Evolutionary conservation across 2,329 filamentous ascomycete species (phyloP).

Genomic region (Penicillium occitanis): DNA sequence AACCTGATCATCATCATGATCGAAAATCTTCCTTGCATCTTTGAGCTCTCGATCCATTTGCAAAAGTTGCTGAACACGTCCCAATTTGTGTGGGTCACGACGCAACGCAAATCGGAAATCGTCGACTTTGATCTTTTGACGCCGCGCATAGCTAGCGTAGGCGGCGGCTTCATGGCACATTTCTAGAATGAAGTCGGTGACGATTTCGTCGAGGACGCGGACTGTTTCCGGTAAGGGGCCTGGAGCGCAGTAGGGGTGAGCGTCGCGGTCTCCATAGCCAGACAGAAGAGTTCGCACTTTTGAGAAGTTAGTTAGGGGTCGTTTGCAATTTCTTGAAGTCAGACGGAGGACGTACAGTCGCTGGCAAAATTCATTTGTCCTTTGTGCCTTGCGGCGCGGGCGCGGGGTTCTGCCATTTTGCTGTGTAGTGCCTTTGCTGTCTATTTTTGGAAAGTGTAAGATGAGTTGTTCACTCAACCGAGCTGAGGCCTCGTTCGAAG

Average conservation of each 20-base stretch:
- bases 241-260: conserved; percentile 64
- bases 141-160: conserved; percentile 78
- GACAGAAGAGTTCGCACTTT: conserved; percentile 45
- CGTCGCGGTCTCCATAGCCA: conserved; percentile 47
- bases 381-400: conserved; percentile 75
- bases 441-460: neutral
- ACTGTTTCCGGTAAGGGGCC: conserved; percentile 80
- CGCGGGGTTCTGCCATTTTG: conserved; percentile 69
- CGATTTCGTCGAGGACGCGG: conserved; percentile 86
- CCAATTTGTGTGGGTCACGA: conserved; percentile 79
- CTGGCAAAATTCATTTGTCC: conserved; percentile 76
- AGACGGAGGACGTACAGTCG: conserved; percentile 59
- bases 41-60: conserved; percentile 87
- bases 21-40: conserved; percentile 66
- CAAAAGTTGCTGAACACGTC: conserved; percentile 84
- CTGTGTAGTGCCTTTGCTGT: conserved; percentile 12
- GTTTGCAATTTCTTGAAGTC: neutral
- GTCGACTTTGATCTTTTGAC: conserved; percentile 96
- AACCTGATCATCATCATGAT: conserved; percentile 47
- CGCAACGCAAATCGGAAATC: conserved; percentile 95
- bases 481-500: neutral
- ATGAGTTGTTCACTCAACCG: too few relatives aligned
- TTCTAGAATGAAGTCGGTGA: conserved; percentile 95
- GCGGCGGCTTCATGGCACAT: conserved; percentile 87
- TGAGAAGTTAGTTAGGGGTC: neutral